phyloP scores from a whole-genome alignment of 306 rosid species.

The Castanopsis chinensis region DNA sequence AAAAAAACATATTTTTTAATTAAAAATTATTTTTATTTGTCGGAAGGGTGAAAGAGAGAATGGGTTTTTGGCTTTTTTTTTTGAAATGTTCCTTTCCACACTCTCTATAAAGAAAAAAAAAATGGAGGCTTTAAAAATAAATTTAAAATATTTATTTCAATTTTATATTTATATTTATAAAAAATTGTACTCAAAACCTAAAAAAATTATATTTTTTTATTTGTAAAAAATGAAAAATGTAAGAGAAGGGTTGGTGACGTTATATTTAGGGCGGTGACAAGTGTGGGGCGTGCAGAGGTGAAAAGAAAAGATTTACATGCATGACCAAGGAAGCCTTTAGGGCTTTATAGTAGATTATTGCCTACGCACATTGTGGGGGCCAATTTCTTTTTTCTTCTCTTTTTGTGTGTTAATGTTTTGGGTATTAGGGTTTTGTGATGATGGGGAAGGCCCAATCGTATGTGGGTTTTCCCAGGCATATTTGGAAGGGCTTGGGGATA shows the following conservation, averaged over 20 bases:
- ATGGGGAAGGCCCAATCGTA: background rate
- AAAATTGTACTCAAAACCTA: too few relatives aligned
- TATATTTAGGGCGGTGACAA: slow-evolving; percentile 8
- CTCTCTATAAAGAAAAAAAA: too few relatives aligned
- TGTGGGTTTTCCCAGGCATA: background rate
- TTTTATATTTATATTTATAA: too few relatives aligned
- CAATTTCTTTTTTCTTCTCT: background rate
- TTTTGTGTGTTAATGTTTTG: background rate
- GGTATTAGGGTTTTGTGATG: background rate
- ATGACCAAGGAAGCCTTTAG: background rate
- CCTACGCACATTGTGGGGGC: slow-evolving; percentile 4
- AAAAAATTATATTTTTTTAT: too few relatives aligned
- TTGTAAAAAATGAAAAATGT: too few relatives aligned
- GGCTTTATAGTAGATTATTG: background rate
- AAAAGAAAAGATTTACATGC: background rate
- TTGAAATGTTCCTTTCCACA: too few relatives aligned
- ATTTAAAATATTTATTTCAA: too few relatives aligned
- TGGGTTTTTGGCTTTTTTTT: background rate
- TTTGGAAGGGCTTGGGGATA: background rate
- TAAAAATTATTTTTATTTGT: too few relatives aligned
- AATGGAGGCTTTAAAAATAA: too few relatives aligned
- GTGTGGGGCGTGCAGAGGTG: background rate
- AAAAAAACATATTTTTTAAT: too few relatives aligned
- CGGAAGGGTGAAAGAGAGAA: too few relatives aligned
- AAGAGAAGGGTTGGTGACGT: background rate